A percentile compares a stretch with the other conserved stretches of the same genome.
phyloP scores from a whole-genome alignment of 2,329 filamentous ascomycete species.

The Fusarium camptoceras region DNA sequence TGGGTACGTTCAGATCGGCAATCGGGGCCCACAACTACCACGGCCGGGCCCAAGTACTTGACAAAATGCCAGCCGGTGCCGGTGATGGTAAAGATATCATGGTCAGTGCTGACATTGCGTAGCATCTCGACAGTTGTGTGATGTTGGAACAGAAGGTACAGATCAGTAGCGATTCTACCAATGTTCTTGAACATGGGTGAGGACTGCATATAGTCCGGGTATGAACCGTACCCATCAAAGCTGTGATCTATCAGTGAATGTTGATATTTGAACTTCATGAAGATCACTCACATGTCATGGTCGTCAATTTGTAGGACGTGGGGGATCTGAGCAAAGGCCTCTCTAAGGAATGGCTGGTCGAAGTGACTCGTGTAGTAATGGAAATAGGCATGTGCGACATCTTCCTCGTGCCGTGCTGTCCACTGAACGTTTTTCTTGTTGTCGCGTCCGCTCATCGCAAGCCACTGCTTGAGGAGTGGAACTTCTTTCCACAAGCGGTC shows the following conservation, averaged over 20 bases:
- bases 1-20: constrained; percentile 92
- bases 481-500: constrained; percentile 97
- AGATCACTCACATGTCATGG: constrained; percentile 89
- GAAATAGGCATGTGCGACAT: constrained; percentile 96
- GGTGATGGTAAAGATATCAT: constrained; percentile 95
- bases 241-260: constrained; percentile 57
- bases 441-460: constrained; percentile 91
- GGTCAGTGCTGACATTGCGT: constrained; percentile 86
- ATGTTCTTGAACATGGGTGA: constrained; percentile 99
- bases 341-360: constrained; percentile 92
- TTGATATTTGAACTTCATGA: background rate
- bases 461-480: constrained; percentile 92
- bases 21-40: constrained; percentile 90
- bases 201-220: constrained; percentile 98
- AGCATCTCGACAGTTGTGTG: constrained; percentile 96
- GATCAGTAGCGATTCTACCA: constrained; percentile 92
- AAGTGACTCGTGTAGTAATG: constrained; percentile 99
- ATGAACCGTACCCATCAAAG: constrained; percentile 97
- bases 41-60: constrained; percentile 92
- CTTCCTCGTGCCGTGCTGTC: constrained; percentile 95
- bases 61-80: constrained; percentile 99
- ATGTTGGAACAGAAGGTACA: constrained; percentile 98
- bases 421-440: constrained; percentile 90
- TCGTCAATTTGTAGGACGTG: constrained; percentile 94
- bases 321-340: constrained; percentile 97